Base-by-base conservation (phyloP, 306 rosid species). In the Glycine soja region DNA sequence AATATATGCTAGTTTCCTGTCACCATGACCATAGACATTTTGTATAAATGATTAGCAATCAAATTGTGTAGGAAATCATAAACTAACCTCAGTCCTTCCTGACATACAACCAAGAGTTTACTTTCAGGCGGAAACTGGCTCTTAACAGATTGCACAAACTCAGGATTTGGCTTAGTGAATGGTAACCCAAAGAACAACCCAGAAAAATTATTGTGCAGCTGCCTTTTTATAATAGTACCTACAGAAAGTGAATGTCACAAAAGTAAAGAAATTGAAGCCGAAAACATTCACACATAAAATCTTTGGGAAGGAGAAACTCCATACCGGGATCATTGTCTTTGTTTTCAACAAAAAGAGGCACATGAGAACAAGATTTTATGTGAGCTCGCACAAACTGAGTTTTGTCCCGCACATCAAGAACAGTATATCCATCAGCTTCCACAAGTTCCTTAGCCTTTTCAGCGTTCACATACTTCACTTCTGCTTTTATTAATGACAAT, bases 51-150 rank as follows among this genome's bases (percentile, higher is more conserved):
- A 75, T 18, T 75, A 13, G 72, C 66, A 79, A 51, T 18, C 32
- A 74, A 65, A 59, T 67, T 43, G 12, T 34, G 40, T 72, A 78
- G 62, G 24, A 75, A 6, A 77, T 47, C 57, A 72, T 72, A 78
- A 58, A 80, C 91, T 72, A 68, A 95, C 99, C 99, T 93, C 82
- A 95, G 77, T 76, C 99, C 99, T 89, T 91, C 99, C 65, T 95
- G 99, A 74, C 99, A 95, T 65, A 95, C 99, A 63, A 95, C 69
- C 78, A 93, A 86, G 38, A 95, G 81, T 88, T 91, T 93, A 74
- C 83, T 90, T 75, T 82, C 90, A 7, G 97, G 93, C 1, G 89
- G 16, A 85, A 95, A 75, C 84, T 90, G 87, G 81, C 76, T 84
- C 79, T 88, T 89, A n/a, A 95, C 90, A 72, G 96, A 87, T 88